These are phyloP conservation scores for Phytophthora boehmeriae DNA, from an alignment of 352 stramenopile genomes.

Conservation along the genomic window DNA sequence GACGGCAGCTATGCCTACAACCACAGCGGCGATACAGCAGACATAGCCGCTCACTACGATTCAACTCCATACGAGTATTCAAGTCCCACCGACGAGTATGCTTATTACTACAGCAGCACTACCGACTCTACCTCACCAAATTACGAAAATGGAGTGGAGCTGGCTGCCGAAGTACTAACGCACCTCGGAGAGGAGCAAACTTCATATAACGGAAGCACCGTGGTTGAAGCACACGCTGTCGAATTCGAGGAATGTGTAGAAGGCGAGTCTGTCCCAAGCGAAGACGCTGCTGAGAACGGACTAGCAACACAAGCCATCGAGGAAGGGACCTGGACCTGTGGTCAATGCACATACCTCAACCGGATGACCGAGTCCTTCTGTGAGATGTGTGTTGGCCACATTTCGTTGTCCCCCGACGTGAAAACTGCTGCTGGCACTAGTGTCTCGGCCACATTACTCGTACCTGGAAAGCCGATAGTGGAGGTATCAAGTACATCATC, in stretches of 20 bases:
- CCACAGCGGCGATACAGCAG: background rate
- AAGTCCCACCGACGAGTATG: slow-evolving; percentile 14
- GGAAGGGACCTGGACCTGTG: slow-evolving; percentile 48
- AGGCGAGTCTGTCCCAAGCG: slow-evolving; percentile 3
- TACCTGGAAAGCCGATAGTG: slow-evolving; percentile 21
- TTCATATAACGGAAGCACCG: background rate
- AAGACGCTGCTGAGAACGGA: slow-evolving; percentile 7
- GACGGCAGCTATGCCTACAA: slow-evolving; percentile 21
- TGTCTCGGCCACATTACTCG: slow-evolving; percentile 25
- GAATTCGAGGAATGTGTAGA: slow-evolving; percentile 33
- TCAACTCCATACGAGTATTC: background rate
- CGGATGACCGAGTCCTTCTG: slow-evolving; percentile 64
- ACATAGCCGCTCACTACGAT: slow-evolving; percentile 12
- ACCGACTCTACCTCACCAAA: background rate
- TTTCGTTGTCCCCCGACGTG: slow-evolving; percentile 45
- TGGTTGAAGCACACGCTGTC: slow-evolving; percentile 52
- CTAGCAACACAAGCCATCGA: slow-evolving; percentile 7
- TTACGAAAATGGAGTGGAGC: slow-evolving; percentile 17
- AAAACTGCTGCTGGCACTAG: slow-evolving; percentile 23
- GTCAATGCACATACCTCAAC: slow-evolving; percentile 67
- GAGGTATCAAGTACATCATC: slow-evolving; percentile 6
- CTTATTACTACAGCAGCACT: slow-evolving; percentile 21
- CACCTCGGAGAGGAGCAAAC: background rate
- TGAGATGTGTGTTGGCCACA: slow-evolving; percentile 62
- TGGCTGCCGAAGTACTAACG: background rate